Evolutionary conservation across 2,329 filamentous ascomycete species (phyloP), one percentile per base, ranked within the genome.

Genomic region (Myriosclerotinia curreyana): DNA sequence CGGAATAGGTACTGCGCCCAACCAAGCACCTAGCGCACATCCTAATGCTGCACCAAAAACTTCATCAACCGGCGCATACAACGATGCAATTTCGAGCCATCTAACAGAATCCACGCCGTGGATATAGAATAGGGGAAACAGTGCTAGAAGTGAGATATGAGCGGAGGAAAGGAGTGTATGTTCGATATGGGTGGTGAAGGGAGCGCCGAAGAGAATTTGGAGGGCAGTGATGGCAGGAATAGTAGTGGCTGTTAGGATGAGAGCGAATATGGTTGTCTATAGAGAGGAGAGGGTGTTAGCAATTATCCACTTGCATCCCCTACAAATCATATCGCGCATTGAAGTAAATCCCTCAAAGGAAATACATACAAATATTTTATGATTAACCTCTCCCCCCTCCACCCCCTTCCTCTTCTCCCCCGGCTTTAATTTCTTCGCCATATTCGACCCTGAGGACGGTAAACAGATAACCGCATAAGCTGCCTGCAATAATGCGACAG

Each of bases 1-100:
- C 2, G 95, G 95, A 71, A 99, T 98, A 0, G 96, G 95, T 61
- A 98, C 86, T 9, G 95, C 95, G 4, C 95, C 95, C 50, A 96
- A 79, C 95, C 95, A 98, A 49, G 91, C 92, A 7, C 95, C 95
- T 1, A 94, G 72, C 34, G 89, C 79, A 0, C 86, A 87, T 6
- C 95, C 95, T n/a, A 93, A 76, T 12, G 91, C 82, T 1, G 86
- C 91, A 3, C 92, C 94, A 77, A 92, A 95, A 0, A 91, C 86
- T 74, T 93, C 90, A 76, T 98, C 95, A 28, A 95, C 79, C 0
- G 93, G 92, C 51, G 82, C 82, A 22, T 87, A 79, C 56, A 86
- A 81, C 22, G 90, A 83, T 28, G 87, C 84, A 50, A 92, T 83
- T 69, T 87, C 83, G 48, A 80, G 79, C 89, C 96, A 96, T 25